Base-by-base conservation (phyloP, 768 basidiomycete genomes). In the Daedaleopsis nitida region DNA sequence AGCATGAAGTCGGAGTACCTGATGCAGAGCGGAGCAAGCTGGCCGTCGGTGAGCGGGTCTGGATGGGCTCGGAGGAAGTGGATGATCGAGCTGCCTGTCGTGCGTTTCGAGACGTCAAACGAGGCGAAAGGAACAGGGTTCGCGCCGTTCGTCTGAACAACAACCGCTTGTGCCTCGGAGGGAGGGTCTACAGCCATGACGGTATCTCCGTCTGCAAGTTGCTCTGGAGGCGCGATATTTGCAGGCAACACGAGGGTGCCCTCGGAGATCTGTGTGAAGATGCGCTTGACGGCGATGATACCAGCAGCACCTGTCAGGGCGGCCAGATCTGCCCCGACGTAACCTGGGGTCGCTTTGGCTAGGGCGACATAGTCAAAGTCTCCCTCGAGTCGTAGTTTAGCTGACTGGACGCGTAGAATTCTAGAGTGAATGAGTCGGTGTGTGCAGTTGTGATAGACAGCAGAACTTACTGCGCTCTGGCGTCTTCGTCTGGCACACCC, bases 291-390 rank as follows among this genome's bases (percentile, higher is more conserved):
- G 0, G 97, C 96, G 52, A 94, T 90, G 57, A 98, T 91, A 1
- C 96, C 96, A 1, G 96, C 96, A 21, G 95, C 94, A 9, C 94
- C 91, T 0, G 94, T 92, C 6, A 98, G 76, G 0, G 96, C 91
- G 0, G 91, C 85, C 35, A 98, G 74, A 77, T 99, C 96, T 0
- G 97, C 97, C 32, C 97, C 96, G 13, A 98, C 96, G 68, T 97
- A 99, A 3, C 97, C 97, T 3, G 97, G 97, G 0, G 96, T 99
- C 1, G 90, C 87, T 74, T 94, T 96, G 19, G 96, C 96, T 5
- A 99, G 81, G 5, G 82, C 81, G 8, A 78, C 71, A 73, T 94
- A 97, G 73, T 99, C 86, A 63, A 98, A 95, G 63, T 94, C 87
- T 14, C 94, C 94, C 19, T 89, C 86, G 11, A 98, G 78, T 23